Base-by-base conservation (phyloP, 768 basidiomycete genomes). In the Termitomyces sp. region DNA sequence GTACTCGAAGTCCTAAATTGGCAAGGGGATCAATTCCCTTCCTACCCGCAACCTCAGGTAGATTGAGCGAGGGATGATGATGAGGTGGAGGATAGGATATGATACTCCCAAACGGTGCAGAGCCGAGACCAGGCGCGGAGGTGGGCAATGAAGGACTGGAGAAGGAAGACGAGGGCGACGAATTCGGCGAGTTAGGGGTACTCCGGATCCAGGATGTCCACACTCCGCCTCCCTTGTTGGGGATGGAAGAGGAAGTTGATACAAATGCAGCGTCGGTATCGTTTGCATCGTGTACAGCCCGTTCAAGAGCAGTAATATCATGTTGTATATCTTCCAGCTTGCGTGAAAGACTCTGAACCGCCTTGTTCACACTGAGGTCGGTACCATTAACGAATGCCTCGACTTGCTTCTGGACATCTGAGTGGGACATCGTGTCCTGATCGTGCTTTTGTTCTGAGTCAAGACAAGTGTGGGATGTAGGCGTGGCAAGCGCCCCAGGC, bases 271-370 rank as follows among this genome's bases (percentile, higher is more conserved):
- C 21, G 5, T 69, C 71, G 12, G 74, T 67, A 47, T 81, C 55
- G 32, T 28, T 32, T 2, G 35, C 19, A 32, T 52, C 82, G 59
- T 88, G 78, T 32, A 85, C 61, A 0, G 77, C 76, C 12, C 75
- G 74, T 67, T 91, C 90, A 57, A 92, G 70, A 6, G 76, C 76
- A 0, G 85, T 86, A 43, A 91, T 83, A 66, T 93, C 91, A 58
- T 91, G 87, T 58, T 88, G 76, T 19, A 91, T 77, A 62, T 91
- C 86, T 21, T 80, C 85, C 56, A 91, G 67, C 67, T 91, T 92
- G 41, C 72, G 72, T 48, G 66, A 63, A 59, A 91, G 84, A 35
- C 63, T 73, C 23, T 73, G 74, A 50, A 68, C 61, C 0, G 84
- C 80, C 43, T 75, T 80, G 42, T 69, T 59, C 27, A 86, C 77